phyloP scores from a whole-genome alignment of 1,284 basidiomycete genomes.

The Cutaneotrichosporon sp. region DNA sequence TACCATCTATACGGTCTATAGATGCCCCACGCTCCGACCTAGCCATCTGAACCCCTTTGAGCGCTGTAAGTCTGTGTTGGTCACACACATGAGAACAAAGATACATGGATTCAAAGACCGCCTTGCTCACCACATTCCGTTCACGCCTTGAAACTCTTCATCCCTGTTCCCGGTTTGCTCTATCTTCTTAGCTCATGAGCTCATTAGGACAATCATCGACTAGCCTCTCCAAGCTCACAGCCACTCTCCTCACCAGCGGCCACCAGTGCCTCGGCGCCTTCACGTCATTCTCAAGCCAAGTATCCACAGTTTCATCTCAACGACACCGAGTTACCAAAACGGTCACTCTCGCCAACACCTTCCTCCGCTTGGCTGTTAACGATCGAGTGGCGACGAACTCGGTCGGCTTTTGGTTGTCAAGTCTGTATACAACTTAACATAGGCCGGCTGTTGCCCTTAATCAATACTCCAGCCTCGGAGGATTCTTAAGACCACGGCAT shows the following conservation, averaged over 20 bases:
- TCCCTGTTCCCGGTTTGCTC: no score
- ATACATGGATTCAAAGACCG: no score
- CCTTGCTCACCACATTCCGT: no score
- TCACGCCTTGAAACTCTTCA: no score
- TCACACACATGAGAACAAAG: no score
- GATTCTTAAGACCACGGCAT: neutral
- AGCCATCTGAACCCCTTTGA: no score
- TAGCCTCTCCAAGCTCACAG: neutral
- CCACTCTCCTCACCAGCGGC: no score
- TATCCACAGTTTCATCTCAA: neutral
- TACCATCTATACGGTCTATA: no score
- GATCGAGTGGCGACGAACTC: neutral
- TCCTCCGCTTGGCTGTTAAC: neutral
- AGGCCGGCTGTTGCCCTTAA: no score
- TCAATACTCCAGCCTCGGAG: neutral
- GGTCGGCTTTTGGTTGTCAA: neutral
- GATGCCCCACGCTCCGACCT: no score
- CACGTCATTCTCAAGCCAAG: neutral
- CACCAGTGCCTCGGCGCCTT: neutral
- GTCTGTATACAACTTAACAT: neutral
- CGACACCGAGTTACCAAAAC: neutral
- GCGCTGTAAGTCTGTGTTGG: no score
- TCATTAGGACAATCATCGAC: neutral
- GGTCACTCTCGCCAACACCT: neutral
- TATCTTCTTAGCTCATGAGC: no score